Percentiles rank a stretch among this genome's conserved stretches.
Conservation (phyloP, 352 stramenopile species). For the Phytophthora aleatoria region DNA sequence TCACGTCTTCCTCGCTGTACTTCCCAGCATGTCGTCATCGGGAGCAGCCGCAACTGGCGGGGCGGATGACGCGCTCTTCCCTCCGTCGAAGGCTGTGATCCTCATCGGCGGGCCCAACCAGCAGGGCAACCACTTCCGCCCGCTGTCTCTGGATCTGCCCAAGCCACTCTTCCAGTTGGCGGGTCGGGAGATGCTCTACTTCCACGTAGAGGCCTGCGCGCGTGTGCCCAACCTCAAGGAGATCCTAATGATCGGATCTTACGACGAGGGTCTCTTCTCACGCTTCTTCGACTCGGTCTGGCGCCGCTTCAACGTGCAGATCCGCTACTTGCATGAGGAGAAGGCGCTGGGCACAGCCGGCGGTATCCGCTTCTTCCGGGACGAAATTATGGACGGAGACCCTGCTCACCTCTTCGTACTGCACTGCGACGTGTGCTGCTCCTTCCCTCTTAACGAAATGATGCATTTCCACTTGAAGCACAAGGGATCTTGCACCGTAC, state of each 20-base stretch:
- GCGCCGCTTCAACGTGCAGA: conserved; percentile 85
- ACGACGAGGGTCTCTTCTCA: conserved; percentile 89
- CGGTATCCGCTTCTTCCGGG: conserved; percentile 82
- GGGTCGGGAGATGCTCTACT: conserved; percentile 88
- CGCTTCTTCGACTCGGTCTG: conserved; percentile 87
- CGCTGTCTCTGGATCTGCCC: conserved; percentile 84
- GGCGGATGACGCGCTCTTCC: conserved; percentile 60
- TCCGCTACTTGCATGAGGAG: conserved; percentile 81
- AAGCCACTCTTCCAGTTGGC: conserved; percentile 90
- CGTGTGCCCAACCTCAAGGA: conserved; percentile 84
- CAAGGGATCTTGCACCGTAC: conserved; percentile 69
- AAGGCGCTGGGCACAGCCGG: conserved; percentile 85
- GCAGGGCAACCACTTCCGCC: conserved; percentile 88
- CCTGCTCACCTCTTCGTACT: conserved; percentile 81
- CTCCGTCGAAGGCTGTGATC: conserved; percentile 85
- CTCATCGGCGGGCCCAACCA: conserved; percentile 88
- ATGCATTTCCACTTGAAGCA: conserved; percentile 88
- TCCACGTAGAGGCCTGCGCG: conserved; percentile 87
- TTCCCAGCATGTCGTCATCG: conserved; percentile 23
- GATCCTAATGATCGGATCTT: conserved; percentile 90
- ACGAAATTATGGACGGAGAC: conserved; percentile 83
- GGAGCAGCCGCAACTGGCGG: conserved; percentile 23
- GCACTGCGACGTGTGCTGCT: conserved; percentile 89
- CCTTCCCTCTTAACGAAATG: conserved; percentile 89
- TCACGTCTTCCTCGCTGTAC: neutral